Base-by-base conservation (phyloP, 2,329 filamentous ascomycete species). In the Calonectria naviculata region DNA sequence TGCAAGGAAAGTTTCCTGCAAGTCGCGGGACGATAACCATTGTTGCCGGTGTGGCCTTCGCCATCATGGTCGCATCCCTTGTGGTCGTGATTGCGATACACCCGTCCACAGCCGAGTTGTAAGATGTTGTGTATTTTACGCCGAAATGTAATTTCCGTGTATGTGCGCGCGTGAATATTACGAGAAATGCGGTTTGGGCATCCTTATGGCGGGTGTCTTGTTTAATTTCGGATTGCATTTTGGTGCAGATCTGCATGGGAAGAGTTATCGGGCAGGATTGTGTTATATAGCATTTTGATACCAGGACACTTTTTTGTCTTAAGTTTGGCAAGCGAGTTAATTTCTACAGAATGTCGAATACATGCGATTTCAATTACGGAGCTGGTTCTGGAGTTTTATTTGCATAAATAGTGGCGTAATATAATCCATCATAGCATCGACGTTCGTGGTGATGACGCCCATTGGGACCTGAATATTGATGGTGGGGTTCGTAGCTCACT, bases 1-100 rank as follows among this genome's bases (percentile, higher is more conserved):
- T 96, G 71, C 85, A 89, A 73, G 93, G 94, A 76, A 95, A 95
- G 81, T 95, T 95, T 77, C 93, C 94, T 0, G 93, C 94, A 9
- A 93, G 92, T 76, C 87, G 94, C 74, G 93, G 93, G 5, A 94
- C 93, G 26, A 90, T 97, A 52, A 85, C 94, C 56, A 76, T 95
- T 42, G 89, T 96, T 36, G 89, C 92, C 10, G 82, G 90, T 21
- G 88, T 95, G 52, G 90, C 93, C 4, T 85, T 91, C 78, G 86
- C 87, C 4, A 85, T 93, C 71, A 93, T 93, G 87, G 80, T 91
- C 42, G 85, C 87, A 31, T 90, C 88, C 58, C 80, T 93, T 71
- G 84, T 90, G 17, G 87, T 93, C 5, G 89, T 93, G 2, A 80
- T 92, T 54, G 86, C 89, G 19, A 88, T 91, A 63, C 87, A 89